Evolutionary conservation across 148 eudicot genomes (phyloP).

Genomic region (Salicornia ramosissima): DNA sequence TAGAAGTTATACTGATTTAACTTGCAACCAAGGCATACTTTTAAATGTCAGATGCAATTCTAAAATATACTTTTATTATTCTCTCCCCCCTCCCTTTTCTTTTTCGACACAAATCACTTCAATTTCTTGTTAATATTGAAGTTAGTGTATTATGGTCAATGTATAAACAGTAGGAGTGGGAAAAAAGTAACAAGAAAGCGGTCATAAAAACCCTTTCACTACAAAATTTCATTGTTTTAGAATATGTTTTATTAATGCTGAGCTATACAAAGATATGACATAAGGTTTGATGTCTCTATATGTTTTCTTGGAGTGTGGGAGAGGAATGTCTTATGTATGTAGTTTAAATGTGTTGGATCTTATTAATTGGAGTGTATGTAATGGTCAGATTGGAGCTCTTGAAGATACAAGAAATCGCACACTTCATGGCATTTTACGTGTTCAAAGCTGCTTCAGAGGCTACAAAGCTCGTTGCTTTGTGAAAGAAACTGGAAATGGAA

Average conservation of each 20-base stretch:
- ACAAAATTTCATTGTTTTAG: not conserved
- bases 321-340: too few species aligned
- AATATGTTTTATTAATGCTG: not conserved
- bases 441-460: slow-evolving; percentile 96
- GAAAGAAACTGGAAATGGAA: slow-evolving; percentile 53
- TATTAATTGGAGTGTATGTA: not conserved
- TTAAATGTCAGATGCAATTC: too few species aligned
- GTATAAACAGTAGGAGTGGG: not conserved
- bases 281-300: too few species aligned
- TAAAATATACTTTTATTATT: too few species aligned
- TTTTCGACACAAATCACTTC: too few species aligned
- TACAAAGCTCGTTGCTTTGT: slow-evolving; percentile 68
- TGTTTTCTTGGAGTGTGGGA: too few species aligned
- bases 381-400: slow-evolving; percentile 72
- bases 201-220: not conserved
- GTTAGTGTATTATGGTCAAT: not conserved
- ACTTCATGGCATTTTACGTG: slow-evolving; percentile 85
- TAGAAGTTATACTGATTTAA: too few species aligned
- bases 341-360: not conserved
- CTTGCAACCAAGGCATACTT: too few species aligned
- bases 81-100: too few species aligned
- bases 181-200: too few species aligned
- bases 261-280: too few species aligned
- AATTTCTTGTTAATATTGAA: too few species aligned
- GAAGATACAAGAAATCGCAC: slow-evolving; percentile 97